These are phyloP conservation scores for Trypanosoma conorhini DNA, from an alignment of 208 protist species.

Conservation along the genomic window DNA sequence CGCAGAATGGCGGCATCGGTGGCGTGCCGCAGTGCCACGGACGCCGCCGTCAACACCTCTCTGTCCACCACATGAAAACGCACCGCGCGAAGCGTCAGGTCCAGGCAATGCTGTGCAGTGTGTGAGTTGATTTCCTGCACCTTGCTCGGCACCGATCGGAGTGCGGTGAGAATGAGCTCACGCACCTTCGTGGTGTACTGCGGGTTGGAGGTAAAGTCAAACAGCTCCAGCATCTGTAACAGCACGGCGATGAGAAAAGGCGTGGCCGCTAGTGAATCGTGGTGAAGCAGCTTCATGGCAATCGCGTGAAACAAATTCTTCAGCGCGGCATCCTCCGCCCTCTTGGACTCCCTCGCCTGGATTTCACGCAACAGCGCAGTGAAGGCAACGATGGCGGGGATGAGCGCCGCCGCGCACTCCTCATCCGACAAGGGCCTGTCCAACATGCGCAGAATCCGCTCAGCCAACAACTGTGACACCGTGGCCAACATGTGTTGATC, in stretches of 20 bases:
- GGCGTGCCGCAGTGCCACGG: conserved; percentile 7
- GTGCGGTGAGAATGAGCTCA: conserved; percentile 13
- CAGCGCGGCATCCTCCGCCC: background rate
- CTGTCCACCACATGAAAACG: conserved; percentile 27
- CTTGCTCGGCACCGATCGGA: conserved; percentile 14
- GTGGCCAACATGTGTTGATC: background rate
- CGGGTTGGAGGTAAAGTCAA: conserved; percentile 21
- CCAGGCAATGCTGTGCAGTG: conserved; percentile 25
- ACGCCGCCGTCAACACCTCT: conserved; percentile 15
- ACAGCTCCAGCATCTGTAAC: conserved; percentile 28
- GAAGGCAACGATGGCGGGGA: background rate
- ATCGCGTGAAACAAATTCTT: conserved; percentile 9
- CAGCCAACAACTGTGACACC: background rate
- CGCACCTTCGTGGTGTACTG: conserved; percentile 24
- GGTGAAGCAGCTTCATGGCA: background rate
- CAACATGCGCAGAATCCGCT: background rate
- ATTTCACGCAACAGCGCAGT: background rate
- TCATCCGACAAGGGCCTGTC: background rate
- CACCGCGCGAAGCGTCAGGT: conserved; percentile 19
- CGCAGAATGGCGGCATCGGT: background rate
- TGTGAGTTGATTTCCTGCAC: conserved; percentile 7
- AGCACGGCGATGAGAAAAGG: background rate
- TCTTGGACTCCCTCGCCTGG: background rate
- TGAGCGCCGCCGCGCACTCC: background rate
- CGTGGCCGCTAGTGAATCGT: background rate